Base-by-base conservation (phyloP, 139 green algal genomes). In the Gonium pectorale region DNA sequence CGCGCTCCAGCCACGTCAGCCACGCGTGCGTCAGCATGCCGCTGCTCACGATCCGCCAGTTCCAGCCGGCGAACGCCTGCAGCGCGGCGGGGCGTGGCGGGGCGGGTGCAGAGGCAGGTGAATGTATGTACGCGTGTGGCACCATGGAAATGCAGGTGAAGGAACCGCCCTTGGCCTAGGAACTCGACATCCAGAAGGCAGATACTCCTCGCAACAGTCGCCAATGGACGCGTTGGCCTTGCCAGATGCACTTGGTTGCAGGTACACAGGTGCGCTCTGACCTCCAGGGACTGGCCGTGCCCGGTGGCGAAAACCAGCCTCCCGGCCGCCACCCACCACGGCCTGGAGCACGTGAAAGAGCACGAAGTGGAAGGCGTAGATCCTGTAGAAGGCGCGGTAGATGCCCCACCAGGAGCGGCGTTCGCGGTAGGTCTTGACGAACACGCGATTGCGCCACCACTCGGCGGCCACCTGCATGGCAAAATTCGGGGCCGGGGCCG, bases 341-440 rank as follows among this genome's bases (percentile, higher is more conserved):
- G 83, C 83, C 40, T 84, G 68, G 31, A 87, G 54, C n/a, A 80
- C 2, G 52, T 90, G 86, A 60, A 87, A 90, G 5, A 90, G 9
- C 19, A 90, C 59, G 7, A 86, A 44, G 52, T 90, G 86, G 79
- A 87, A 81, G 41, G 86, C 69, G 56, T 87, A 87, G 8, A 90
- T 70, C 13, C 79, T 77, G 69, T 59, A 90, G 54, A 87, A 90
- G 62, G 81, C 77, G 37, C 86, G 73, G 69, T 82, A 90, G 2
- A 90, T 54, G 33, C 70, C 70, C 59, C 77, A 80, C 70, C 67
- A 83, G 31, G 79, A 81, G 29, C 86, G 70, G 6, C 86, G 43
- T 75, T 90, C 86, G 13, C 69, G 49, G 79, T 81, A 90, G 17
- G 86, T 90, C 86, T 90, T 90, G 29, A 81, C 67, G 31, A 90